Percentiles rank a stretch among this genome's conserved stretches.
Evolutionary conservation across 2,329 filamentous ascomycete genomes (phyloP).

Genomic region (Dactylellina sp.): DNA sequence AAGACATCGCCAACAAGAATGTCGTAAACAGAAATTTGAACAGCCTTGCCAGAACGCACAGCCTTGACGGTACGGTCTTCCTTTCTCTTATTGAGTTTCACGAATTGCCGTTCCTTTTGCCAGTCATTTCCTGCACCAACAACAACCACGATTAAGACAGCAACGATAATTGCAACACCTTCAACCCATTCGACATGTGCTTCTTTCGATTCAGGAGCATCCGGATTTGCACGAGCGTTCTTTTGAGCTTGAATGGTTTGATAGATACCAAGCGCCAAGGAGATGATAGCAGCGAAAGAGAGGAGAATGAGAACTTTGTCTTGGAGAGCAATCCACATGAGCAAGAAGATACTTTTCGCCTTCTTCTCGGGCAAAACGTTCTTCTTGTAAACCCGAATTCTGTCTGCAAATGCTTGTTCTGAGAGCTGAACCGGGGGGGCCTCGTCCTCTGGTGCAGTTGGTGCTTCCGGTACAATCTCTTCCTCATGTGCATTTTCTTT

Average conservation of each 20-base stretch:
- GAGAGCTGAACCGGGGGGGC: constrained; percentile 39
- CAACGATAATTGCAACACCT: constrained; percentile 75
- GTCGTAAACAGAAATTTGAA: constrained; percentile 74
- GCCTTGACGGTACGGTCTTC: constrained; percentile 75
- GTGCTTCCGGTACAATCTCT: constrained; percentile 31
- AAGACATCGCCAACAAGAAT: constrained; percentile 77
- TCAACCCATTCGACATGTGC: constrained; percentile 74
- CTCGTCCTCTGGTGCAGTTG: constrained; percentile 39
- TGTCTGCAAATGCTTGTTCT: constrained; percentile 69
- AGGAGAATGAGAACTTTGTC: constrained; percentile 82
- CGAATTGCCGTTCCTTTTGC: constrained; percentile 76
- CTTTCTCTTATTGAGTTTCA: constrained; percentile 72
- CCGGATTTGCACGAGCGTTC: constrained; percentile 58
- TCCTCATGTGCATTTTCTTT: constrained; percentile 49
- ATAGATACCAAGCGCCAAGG: constrained; percentile 79
- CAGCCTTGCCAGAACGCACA: constrained; percentile 74
- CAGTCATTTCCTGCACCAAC: constrained; percentile 75
- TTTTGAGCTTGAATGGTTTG: constrained; percentile 76
- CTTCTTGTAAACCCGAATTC: constrained; percentile 77
- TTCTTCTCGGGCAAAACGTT: constrained; percentile 80
- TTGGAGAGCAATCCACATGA: constrained; percentile 86
- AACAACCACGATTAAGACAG: constrained; percentile 74
- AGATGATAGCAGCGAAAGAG: constrained; percentile 77
- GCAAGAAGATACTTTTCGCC: constrained; percentile 76
- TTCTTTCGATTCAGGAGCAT: constrained; percentile 67